A percentile compares a stretch with the other conserved stretches of the same genome.
phyloP scores from a whole-genome alignment of 352 stramenopile species.

The Globisporangium cystogenes region DNA sequence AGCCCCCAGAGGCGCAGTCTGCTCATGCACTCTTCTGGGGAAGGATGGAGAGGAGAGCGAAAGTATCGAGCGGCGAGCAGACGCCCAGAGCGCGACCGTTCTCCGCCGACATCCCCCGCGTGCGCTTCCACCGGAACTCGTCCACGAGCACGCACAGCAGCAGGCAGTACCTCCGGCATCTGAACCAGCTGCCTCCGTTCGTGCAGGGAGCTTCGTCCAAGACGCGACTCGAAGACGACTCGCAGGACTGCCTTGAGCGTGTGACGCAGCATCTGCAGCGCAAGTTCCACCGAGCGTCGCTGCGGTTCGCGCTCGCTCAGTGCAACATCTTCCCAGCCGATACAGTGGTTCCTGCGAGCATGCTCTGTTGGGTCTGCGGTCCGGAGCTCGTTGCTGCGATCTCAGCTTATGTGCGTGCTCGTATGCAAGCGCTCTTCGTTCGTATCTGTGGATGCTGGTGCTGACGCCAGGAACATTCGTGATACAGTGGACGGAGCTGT shows the following conservation, averaged over 20 bases:
- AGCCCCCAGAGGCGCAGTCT: constrained; percentile 18
- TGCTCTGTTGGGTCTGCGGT: constrained; percentile 27
- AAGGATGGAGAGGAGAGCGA: constrained; percentile 18
- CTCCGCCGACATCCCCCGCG: constrained; percentile 12
- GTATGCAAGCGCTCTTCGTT: not conserved
- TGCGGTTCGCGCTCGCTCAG: constrained; percentile 47
- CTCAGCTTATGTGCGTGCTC: constrained; percentile 36
- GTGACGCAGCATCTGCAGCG: constrained; percentile 33
- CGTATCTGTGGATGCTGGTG: not conserved
- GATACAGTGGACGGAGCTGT: constrained; percentile 34
- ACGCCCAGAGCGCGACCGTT: constrained; percentile 15
- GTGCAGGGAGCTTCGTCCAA: constrained; percentile 11
- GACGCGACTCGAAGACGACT: constrained; percentile 5
- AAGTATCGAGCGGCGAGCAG: not conserved
- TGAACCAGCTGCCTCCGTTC: constrained; percentile 22
- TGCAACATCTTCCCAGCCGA: constrained; percentile 33
- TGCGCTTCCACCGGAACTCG: constrained; percentile 23
- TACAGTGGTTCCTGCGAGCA: constrained; percentile 23
- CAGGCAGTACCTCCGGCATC: constrained; percentile 22
- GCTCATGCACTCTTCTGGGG: constrained; percentile 36
- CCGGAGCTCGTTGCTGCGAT: constrained; percentile 28
- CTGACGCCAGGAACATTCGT: not conserved
- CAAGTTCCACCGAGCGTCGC: constrained; percentile 35
- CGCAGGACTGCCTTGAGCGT: constrained; percentile 25
- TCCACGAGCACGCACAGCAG: constrained; percentile 26